Percentiles rank a stretch among this genome's conserved stretches.
These are phyloP conservation scores for Samsoniella hepiali DNA, from an alignment of 2,329 filamentous ascomycete species.

Conservation along the genomic window DNA sequence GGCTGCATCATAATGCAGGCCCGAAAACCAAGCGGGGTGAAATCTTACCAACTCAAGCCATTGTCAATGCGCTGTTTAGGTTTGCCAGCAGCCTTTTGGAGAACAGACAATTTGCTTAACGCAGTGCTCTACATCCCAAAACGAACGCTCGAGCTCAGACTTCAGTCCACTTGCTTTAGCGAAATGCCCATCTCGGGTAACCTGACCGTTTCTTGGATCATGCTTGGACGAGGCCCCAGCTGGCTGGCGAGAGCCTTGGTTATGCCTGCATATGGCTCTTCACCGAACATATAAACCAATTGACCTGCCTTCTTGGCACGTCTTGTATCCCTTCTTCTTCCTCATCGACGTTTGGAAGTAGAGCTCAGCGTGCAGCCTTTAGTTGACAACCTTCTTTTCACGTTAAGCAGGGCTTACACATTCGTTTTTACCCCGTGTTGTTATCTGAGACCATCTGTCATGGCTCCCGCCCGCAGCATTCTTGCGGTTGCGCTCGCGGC, in stretches of 20 bases:
- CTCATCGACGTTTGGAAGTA: constrained; percentile 2
- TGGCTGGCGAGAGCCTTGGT: neutral
- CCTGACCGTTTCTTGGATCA: constrained; percentile 1
- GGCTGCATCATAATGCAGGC: neutral
- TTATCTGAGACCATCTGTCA: constrained; percentile 1
- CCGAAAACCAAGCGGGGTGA: constrained; percentile 1
- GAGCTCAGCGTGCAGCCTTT: constrained; percentile 3
- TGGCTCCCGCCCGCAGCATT: constrained; percentile 16
- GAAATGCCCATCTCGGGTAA: neutral
- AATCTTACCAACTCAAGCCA: neutral
- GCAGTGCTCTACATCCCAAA: constrained; percentile 6
- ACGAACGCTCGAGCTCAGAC: constrained; percentile 9
- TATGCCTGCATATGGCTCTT: neutral
- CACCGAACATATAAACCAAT: constrained; percentile 12
- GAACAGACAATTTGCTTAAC: constrained; percentile 6
- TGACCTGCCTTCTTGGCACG: neutral
- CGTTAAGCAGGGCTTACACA: constrained; percentile 3
- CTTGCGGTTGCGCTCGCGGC: constrained; percentile 23
- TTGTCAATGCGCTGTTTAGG: constrained; percentile 8
- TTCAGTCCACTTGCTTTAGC: neutral
- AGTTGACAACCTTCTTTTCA: constrained; percentile 1
- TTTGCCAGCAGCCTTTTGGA: neutral
- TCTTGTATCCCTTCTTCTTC: neutral
- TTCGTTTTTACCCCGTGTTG: neutral
- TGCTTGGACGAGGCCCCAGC: constrained; percentile 9